Evolutionary conservation across 768 basidiomycete species (phyloP).

Genomic region (Phylloporus sp.): DNA sequence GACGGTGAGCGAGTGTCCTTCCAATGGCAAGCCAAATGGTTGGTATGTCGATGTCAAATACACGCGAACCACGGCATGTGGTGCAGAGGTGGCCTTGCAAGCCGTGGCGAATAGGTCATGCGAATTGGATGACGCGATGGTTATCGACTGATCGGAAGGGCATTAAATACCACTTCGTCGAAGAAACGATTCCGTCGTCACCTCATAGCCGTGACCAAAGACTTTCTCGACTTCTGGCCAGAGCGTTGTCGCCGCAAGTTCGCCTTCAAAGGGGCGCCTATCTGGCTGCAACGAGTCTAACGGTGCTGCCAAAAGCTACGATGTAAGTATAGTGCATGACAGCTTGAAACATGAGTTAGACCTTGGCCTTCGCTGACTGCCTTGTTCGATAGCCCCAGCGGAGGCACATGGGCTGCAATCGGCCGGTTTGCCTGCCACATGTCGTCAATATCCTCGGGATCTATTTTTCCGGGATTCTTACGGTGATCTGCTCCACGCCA

Average conservation of each 20-base stretch:
- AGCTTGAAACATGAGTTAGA: conserved; percentile 20
- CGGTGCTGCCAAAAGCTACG: conserved; percentile 8
- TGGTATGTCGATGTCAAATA: conserved; percentile 71
- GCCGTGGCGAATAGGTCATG: conserved; percentile 76
- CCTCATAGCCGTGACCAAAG: conserved; percentile 98
- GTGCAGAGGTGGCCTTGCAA: conserved; percentile 81
- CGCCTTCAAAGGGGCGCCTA: conserved; percentile 80
- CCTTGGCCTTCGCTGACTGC: conserved; percentile 75
- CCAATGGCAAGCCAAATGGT: conserved; percentile 63
- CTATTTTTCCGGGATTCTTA: conserved; percentile 21
- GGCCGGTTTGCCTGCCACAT: conserved; percentile 54
- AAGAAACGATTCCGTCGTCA: conserved; percentile 22
- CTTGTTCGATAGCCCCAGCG: conserved; percentile 92
- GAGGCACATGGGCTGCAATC: conserved; percentile 82
- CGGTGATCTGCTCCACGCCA: conserved; percentile 46
- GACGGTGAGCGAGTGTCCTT: conserved; percentile 84
- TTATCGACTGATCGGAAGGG: conserved; percentile 55
- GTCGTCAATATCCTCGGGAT: conserved; percentile 2
- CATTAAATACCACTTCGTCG: background rate
- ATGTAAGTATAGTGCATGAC: background rate
- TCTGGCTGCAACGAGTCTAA: conserved; percentile 11
- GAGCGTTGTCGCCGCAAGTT: conserved; percentile 78
- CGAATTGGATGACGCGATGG: conserved; percentile 69
- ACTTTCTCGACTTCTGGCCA: conserved; percentile 98
- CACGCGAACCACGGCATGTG: conserved; percentile 86